A percentile compares a stretch with the other conserved stretches of the same genome.
These are phyloP conservation scores for Pinus tabuliformis DNA, from an alignment of 75 land plant genomes.

Conservation along the genomic window DNA sequence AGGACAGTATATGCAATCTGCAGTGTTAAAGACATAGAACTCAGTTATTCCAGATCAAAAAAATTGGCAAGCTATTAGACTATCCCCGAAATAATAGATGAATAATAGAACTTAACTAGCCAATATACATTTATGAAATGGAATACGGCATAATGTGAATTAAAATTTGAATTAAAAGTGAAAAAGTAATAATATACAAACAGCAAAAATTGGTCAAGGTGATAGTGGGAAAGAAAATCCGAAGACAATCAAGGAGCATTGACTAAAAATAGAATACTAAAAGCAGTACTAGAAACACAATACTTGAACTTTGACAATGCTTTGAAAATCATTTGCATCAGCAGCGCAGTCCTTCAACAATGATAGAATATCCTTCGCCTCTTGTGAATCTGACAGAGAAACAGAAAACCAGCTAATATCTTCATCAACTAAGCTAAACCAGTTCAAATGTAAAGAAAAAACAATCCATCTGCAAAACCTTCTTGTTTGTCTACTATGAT, in stretches of 20 bases:
- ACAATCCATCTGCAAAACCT: neutral
- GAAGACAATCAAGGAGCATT: neutral
- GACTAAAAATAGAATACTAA: neutral
- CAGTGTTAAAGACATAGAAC: neutral
- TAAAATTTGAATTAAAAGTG: neutral
- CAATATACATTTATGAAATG: neutral
- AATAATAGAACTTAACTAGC: neutral
- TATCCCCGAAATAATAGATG: neutral
- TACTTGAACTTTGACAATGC: conserved; percentile 71
- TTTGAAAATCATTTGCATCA: conserved; percentile 26
- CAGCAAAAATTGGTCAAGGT: too few relatives aligned
- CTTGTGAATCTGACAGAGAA: conserved; percentile 62
- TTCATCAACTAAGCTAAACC: neutral
- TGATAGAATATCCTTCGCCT: conserved; percentile 72
- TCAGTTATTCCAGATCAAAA: neutral
- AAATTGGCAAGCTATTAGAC: neutral
- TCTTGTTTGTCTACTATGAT: neutral
- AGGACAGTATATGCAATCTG: conserved; percentile 82
- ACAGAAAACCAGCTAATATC: neutral
- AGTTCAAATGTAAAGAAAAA: neutral
- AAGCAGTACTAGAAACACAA: neutral
- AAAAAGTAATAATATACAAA: too few relatives aligned
- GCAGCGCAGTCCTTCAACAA: conserved; percentile 70
- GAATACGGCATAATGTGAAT: neutral
- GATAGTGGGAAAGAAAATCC: neutral